Base-by-base conservation (phyloP, 768 basidiomycete species). In the Fibroporia radiculosa region DNA sequence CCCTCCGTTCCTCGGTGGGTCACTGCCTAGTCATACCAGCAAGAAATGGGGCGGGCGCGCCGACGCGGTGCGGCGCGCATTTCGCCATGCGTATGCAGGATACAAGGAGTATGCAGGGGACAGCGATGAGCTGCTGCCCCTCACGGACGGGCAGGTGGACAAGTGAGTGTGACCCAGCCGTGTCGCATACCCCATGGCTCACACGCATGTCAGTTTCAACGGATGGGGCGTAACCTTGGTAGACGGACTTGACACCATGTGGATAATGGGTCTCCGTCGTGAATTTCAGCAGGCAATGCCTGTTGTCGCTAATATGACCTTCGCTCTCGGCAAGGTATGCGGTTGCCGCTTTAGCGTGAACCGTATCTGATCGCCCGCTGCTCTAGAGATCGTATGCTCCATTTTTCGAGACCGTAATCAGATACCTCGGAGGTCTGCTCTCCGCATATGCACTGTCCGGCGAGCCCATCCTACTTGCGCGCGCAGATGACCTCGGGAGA, bases 161-260 rank as follows among this genome's bases (percentile, higher is more conserved):
- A 73, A 74, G 84, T 84, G 53, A 47, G 74, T 55, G 12, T 11
- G n/a, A n/a, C n/a, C n/a, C 12, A 6, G 10, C 1, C 2, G 6
- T 16, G 16, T 26, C 22, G 7, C 44, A 40, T 29, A 22, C 22
- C 13, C 6, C 12, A 14, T 1, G 1, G 6, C 14, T n/a, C 4
- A 22, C 12, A 2, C 4, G 31, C 22, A n/a, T n/a, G 19, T 4
- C 48, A 87, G 84, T 48, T 84, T 87, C 59, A 88, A 88, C 56
- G 83, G 82, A 6, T 90, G 86, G 86, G 82, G 81, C 19, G 71
- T 85, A 1, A 82, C 85, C 4, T 70, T 78, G 35, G 73, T 90
- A 39, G 93, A 96, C 56, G 78, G 88, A 4, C 70, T 96, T 4
- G 91, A 93, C 56, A 90, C 89, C 0, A 81, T 96, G 72, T 67